Evolutionary conservation across 2,329 filamentous ascomycete species (phyloP).

Genomic region (Aspergillus novoparasiticus): DNA sequence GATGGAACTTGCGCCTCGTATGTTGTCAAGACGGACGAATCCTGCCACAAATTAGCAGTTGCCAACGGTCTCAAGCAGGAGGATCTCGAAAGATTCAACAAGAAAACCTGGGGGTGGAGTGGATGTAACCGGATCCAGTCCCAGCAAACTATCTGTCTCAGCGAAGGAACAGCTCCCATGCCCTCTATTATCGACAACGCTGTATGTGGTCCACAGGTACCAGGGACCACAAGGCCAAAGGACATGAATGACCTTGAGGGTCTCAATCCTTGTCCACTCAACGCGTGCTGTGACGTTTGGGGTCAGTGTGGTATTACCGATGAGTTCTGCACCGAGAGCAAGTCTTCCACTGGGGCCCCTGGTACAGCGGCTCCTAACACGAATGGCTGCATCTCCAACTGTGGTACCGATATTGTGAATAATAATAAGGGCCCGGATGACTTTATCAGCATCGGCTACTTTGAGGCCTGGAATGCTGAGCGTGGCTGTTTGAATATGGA

Average conservation of each 20-base stretch:
- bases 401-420: background rate
- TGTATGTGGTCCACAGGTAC: background rate
- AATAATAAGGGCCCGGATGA: background rate
- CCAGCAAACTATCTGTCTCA: background rate
- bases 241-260: constrained; percentile 13
- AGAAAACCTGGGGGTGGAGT: background rate
- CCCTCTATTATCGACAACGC: background rate
- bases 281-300: constrained; percentile 48
- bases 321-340: constrained; percentile 45
- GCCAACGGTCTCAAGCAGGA: background rate
- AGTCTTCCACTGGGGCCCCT: constrained; percentile 33
- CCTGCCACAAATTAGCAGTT: background rate
- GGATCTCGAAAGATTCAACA: background rate
- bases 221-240: background rate
- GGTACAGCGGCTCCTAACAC: constrained; percentile 39
- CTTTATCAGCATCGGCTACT: background rate
- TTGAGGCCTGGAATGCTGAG: background rate
- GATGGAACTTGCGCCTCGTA: background rate
- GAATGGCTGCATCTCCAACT: constrained; percentile 40
- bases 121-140: background rate
- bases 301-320: constrained; percentile 48
- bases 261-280: constrained; percentile 51
- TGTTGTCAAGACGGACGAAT: background rate
- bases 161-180: background rate
- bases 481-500: background rate